Percentiles rank a stretch among this genome's conserved stretches.
Conservation (phyloP, 768 basidiomycete species). For the Mycena epipterygia region DNA sequence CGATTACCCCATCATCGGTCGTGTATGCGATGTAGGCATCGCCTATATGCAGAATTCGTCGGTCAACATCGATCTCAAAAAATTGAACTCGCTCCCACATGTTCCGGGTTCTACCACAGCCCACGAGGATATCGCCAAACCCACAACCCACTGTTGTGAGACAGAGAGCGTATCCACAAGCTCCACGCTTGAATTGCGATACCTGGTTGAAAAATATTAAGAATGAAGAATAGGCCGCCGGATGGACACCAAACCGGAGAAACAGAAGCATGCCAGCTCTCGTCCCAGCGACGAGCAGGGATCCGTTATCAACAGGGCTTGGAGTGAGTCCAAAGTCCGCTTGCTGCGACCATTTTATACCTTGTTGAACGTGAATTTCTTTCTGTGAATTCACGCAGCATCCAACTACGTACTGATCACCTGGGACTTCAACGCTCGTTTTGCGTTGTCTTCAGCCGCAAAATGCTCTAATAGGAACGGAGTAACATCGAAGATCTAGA, state of each 20-base stretch:
- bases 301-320: constrained; percentile 64
- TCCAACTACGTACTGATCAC: constrained; percentile 61
- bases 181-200: constrained; percentile 42
- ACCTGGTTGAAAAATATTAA: constrained; percentile 38
- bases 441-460: constrained; percentile 37
- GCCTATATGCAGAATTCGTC: constrained; percentile 60
- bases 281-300: constrained; percentile 78
- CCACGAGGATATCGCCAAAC: constrained; percentile 75
- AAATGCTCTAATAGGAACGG: constrained; percentile 57
- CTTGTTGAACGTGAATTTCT: constrained; percentile 49
- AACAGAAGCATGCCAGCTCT: constrained; percentile 75
- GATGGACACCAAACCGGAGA: constrained; percentile 58
- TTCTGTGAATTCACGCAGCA: not conserved
- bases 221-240: not conserved
- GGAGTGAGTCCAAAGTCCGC: constrained; percentile 68
- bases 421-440: constrained; percentile 65
- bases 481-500: constrained; percentile 70
- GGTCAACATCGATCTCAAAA: not conserved
- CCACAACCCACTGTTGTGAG: constrained; percentile 73
- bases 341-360: constrained; percentile 78
- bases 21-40: constrained; percentile 71
- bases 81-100: constrained; percentile 55
- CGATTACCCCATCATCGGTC: constrained; percentile 69
- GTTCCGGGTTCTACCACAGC: constrained; percentile 46
- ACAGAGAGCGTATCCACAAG: constrained; percentile 58